A percentile compares a stretch with the other conserved stretches of the same genome.
These are phyloP conservation scores for Yamadazyma nakazawae DNA, from an alignment of 805 yeast species.

Conservation along the genomic window DNA sequence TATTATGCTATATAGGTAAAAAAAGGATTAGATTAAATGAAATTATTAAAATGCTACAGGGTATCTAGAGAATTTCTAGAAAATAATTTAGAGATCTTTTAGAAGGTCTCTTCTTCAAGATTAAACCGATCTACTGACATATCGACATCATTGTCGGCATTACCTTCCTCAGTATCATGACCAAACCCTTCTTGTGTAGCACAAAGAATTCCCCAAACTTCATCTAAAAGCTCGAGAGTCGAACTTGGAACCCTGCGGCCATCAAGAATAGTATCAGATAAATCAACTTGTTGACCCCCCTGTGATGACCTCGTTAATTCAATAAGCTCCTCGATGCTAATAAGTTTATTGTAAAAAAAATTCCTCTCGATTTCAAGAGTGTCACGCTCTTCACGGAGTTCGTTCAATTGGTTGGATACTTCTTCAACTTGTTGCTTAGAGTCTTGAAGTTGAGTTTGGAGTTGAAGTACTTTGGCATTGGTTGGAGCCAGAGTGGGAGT, in stretches of 20 bases:
- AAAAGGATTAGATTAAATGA: neutral
- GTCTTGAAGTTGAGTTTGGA: slow-evolving; percentile 30
- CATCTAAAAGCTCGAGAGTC: slow-evolving; percentile 32
- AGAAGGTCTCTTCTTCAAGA: slow-evolving; percentile 13
- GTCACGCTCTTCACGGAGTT: slow-evolving; percentile 57
- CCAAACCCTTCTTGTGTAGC: slow-evolving; percentile 78
- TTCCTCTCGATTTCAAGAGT: slow-evolving; percentile 79
- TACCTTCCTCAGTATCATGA: slow-evolving; percentile 31
- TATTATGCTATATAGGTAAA: neutral
- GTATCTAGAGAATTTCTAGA: neutral
- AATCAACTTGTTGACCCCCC: slow-evolving; percentile 6
- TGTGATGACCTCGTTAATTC: slow-evolving; percentile 45
- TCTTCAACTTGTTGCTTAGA: slow-evolving; percentile 38
- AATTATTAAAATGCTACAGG: neutral
- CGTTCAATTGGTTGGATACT: slow-evolving; percentile 51
- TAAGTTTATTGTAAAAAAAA: slow-evolving; percentile 83
- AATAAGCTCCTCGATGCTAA: slow-evolving; percentile 81
- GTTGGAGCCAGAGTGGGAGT: neutral
- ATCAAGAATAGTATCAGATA: neutral
- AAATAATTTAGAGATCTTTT: neutral
- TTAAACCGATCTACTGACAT: slow-evolving; percentile 7
- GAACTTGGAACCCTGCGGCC: neutral
- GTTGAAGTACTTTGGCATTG: slow-evolving; percentile 13
- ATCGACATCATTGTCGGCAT: slow-evolving; percentile 1
- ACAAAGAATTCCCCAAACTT: slow-evolving; percentile 74